Base-by-base conservation (phyloP, 2,329 filamentous ascomycete genomes). In the Fusarium buharicum region DNA sequence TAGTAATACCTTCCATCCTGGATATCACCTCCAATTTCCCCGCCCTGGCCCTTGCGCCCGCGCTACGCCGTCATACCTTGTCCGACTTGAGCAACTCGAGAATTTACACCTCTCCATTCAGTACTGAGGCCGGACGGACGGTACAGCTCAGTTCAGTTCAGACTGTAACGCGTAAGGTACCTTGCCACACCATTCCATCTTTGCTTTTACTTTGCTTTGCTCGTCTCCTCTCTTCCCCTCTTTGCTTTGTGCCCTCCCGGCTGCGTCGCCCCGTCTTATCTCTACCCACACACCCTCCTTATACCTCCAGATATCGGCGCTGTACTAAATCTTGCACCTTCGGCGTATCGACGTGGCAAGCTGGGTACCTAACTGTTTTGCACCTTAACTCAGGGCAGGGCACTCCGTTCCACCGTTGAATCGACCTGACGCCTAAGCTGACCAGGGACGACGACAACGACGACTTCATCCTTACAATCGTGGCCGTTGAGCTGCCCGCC, bases 1-100 rank as follows among this genome's bases (percentile, higher is more conserved):
- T 31, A 31, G 30, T 31, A 31, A 31, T 22, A 22, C 20, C 30
- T 31, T 14, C 6, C 10, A 31, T 31, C 30, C 30, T 31, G 30
- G 30, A 31, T 31, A 64, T 55, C 60, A 63, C 68, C 68, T 70
- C 68, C 68, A 70, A 70, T 70, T 70, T 70, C 68, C 68, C 68
- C 68, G 66, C 68, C 68, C 66, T 69, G 68, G 68, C 62, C 68
- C 64, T 70, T 69, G 63, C 68, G 68, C 68, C 66, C 63, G 66
- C 67, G 67, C 67, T 68, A 69, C 64, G 46, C 58, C 46, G 52
- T 58, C 53, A 57, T 63, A 55, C 59, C 55, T 52, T 67, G 61
- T 51, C 57, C 31, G 16, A 58, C 63, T 34, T 41, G 14, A 57
- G 46, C 39, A 55, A 40, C 38, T 55, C 24, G 41, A 53, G 49